phyloP scores from a whole-genome alignment of 345 rosid genomes.

The Melastoma malabathricum region DNA sequence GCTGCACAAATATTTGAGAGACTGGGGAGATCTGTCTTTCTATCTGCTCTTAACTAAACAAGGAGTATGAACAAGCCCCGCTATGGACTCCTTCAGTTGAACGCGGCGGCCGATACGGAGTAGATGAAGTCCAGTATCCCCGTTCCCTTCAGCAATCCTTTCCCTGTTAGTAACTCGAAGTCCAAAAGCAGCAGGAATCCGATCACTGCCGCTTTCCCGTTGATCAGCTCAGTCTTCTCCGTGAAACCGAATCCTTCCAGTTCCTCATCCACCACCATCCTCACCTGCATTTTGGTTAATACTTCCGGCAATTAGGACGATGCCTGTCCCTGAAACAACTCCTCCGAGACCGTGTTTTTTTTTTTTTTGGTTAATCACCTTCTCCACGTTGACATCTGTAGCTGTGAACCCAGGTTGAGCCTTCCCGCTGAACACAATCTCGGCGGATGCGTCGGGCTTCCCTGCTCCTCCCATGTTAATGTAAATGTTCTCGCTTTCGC shows the following conservation, averaged over 20 bases:
- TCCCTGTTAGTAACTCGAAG: constrained; percentile 87
- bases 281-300: constrained; percentile 44
- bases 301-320: neutral
- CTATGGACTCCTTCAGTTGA: constrained; percentile 27
- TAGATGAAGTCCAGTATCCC: constrained; percentile 88
- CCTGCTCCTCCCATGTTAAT: constrained; percentile 41
- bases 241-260: constrained; percentile 69
- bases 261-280: constrained; percentile 76
- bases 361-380: constrained; percentile 23
- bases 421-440: constrained; percentile 85
- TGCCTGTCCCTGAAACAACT: no score
- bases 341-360: neutral
- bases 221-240: constrained; percentile 60
- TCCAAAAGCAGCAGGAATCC: constrained; percentile 82
- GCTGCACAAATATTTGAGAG: no score
- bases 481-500: constrained; percentile 57
- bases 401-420: constrained; percentile 90
- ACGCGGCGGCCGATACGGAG: constrained; percentile 53
- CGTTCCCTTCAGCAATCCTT: constrained; percentile 83
- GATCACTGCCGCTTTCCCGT: constrained; percentile 82
- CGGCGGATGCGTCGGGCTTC: constrained; percentile 51
- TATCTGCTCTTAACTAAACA: neutral
- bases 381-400: constrained; percentile 74
- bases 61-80: neutral
- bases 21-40: no score